Conservation (phyloP, 805 yeast genomes). For the Groenewaldozyma tartarivorans region DNA sequence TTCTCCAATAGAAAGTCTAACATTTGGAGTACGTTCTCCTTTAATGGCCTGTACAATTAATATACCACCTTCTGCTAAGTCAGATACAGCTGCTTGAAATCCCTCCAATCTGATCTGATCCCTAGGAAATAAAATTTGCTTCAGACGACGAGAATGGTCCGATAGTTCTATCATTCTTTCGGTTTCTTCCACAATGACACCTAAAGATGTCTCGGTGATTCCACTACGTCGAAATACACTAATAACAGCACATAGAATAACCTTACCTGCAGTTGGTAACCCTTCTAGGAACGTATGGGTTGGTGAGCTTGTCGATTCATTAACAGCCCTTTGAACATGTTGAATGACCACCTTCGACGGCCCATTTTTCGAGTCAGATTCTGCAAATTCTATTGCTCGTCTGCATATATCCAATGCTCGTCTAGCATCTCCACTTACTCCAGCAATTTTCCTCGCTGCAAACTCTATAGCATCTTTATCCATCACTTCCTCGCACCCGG, state of each 20-base stretch:
- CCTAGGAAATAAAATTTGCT: constrained; percentile 28
- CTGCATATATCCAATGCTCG: constrained; percentile 82
- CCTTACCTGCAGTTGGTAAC: constrained; percentile 59
- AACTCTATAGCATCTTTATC: constrained; percentile 72
- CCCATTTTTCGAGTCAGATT: constrained; percentile 19
- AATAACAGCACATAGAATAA: constrained; percentile 61
- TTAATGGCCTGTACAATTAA: constrained; percentile 55
- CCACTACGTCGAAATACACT: constrained; percentile 59
- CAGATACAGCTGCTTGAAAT: constrained; percentile 51
- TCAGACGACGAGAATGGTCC: constrained; percentile 25
- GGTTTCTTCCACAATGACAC: constrained; percentile 73
- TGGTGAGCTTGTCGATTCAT: constrained; percentile 72
- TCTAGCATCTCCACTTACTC: constrained; percentile 96
- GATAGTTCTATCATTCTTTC: constrained; percentile 38
- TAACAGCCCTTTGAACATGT: constrained; percentile 71
- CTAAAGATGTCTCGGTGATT: constrained; percentile 57
- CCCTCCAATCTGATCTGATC: constrained; percentile 46
- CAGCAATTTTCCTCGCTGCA: constrained; percentile 89
- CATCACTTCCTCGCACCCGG: constrained; percentile 34
- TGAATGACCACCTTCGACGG: constrained; percentile 39
- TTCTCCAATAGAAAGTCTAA: constrained; percentile 59
- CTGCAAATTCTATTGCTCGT: constrained; percentile 83
- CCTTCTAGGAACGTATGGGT: constrained; percentile 46
- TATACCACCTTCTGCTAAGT: constrained; percentile 72
- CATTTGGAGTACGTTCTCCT: constrained; percentile 56